Conservation (phyloP, 2,329 filamentous ascomycete species). For the Verticillium albo-atrum region DNA sequence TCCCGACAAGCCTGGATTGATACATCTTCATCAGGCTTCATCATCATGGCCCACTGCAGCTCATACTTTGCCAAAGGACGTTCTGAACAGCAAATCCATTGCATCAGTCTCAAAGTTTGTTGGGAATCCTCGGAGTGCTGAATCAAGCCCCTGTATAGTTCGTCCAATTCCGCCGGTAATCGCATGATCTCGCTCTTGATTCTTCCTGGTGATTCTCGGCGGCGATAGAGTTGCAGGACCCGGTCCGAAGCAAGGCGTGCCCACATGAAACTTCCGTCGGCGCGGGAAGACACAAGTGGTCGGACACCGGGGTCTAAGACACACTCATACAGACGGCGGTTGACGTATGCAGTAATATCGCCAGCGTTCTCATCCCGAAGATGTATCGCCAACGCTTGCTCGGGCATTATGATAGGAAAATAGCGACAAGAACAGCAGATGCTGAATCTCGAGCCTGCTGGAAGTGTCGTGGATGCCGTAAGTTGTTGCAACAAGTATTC, state of each 20-base stretch:
- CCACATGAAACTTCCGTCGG: conserved; percentile 31
- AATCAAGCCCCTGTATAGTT: conserved; percentile 19
- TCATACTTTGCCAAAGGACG: conserved; percentile 19
- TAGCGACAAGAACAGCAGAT: conserved; percentile 28
- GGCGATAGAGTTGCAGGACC: conserved; percentile 10
- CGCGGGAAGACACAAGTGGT: conserved; percentile 16
- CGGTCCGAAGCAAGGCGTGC: conserved; percentile 20
- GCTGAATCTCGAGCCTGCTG: not conserved
- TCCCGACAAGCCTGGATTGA: conserved; percentile 15
- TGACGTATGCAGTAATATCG: conserved; percentile 25
- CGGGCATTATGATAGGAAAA: conserved; percentile 19
- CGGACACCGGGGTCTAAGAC: conserved; percentile 2
- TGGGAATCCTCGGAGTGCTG: conserved; percentile 8
- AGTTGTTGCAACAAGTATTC: conserved; percentile 16
- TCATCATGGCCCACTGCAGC: conserved; percentile 24
- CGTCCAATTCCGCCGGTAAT: conserved; percentile 16
- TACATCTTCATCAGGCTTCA: conserved; percentile 13
- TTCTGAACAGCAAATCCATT: conserved; percentile 26
- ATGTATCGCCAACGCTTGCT: conserved; percentile 17
- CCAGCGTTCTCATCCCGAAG: conserved; percentile 22
- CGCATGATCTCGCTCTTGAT: conserved; percentile 18
- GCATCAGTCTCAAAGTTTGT: conserved; percentile 18
- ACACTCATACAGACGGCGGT: conserved; percentile 10
- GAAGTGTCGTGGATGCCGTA: too few species aligned
- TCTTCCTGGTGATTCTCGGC: conserved; percentile 1